Percentiles rank a stretch among this genome's conserved stretches.
Evolutionary conservation across 139 green algal genomes (phyloP).

Genomic region (Tetraselmis chui): DNA sequence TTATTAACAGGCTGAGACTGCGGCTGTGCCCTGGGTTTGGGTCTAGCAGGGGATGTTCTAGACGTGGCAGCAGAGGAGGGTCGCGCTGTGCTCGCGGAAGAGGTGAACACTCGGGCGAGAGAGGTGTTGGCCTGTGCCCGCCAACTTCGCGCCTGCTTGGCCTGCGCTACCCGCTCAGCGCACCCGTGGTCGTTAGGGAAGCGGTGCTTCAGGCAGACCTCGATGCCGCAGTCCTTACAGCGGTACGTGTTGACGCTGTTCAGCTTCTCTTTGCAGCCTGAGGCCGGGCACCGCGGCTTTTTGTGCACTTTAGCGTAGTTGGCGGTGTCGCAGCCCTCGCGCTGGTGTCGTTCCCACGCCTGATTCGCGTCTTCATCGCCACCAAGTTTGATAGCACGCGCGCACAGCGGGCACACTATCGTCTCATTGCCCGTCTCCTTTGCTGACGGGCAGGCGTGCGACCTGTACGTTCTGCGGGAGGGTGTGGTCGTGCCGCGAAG

Average conservation of each 20-base stretch:
- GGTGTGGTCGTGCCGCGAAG: no score
- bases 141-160: not conserved
- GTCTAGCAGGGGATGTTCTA: no score
- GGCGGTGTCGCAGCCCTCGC: slow-evolving; percentile 47
- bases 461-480: not conserved
- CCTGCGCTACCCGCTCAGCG: not conserved
- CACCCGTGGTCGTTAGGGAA: slow-evolving; percentile 57
- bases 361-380: slow-evolving; percentile 38
- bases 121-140: not conserved
- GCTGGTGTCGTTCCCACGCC: slow-evolving; percentile 36
- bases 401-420: slow-evolving; percentile 7
- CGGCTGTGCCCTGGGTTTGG: not conserved
- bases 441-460: not conserved
- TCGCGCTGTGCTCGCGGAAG: not conserved
- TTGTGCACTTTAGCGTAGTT: slow-evolving; percentile 66
- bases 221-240: slow-evolving; percentile 45
- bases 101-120: not conserved
- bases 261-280: slow-evolving; percentile 61
- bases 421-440: not conserved
- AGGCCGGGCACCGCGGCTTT: slow-evolving; percentile 49
- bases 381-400: slow-evolving; percentile 9
- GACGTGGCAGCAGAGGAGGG: not conserved
- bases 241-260: slow-evolving; percentile 56
- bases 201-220: slow-evolving; percentile 64
- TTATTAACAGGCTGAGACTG: not conserved